Percentiles rank a stretch among this genome's conserved stretches.
These are phyloP conservation scores for Brettanomyces anomalus DNA, from an alignment of 805 yeast genomes.

Conservation along the genomic window DNA sequence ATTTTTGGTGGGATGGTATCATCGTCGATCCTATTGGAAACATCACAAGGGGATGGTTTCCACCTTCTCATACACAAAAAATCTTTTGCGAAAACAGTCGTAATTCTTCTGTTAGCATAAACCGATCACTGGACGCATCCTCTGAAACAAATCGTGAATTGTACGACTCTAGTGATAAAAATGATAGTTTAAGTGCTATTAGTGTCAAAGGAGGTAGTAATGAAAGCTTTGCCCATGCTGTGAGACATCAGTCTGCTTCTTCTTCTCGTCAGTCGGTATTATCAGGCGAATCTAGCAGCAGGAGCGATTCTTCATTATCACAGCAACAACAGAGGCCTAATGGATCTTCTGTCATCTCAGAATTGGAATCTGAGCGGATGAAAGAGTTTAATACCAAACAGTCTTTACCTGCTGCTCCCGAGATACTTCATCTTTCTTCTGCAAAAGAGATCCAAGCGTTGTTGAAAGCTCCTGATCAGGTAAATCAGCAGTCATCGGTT, in stretches of 20 bases:
- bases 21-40: slow-evolving; percentile 29
- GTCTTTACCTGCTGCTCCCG: no score
- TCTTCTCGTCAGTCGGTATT: not conserved
- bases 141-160: not conserved
- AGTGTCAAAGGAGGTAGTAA: not conserved
- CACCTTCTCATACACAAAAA: slow-evolving; percentile 27
- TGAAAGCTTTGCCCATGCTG: not conserved
- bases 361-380: not conserved
- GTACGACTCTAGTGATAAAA: not conserved
- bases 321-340: not conserved
- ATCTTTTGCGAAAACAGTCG: not conserved
- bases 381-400: not conserved
- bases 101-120: not conserved
- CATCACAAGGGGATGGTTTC: slow-evolving; percentile 77
- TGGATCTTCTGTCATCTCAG: not conserved
- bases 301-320: not conserved
- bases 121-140: not conserved
- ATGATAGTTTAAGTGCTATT: not conserved
- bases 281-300: not conserved
- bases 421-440: not conserved
- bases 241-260: not conserved
- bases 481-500: slow-evolving; percentile 11
- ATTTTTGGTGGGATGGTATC: slow-evolving; percentile 90
- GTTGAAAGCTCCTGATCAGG: slow-evolving; percentile 13
- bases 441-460: slow-evolving; percentile 13